Evolutionary conservation across 371 early-diverging fungal genomes (phyloP).

Genomic region (Mucor lusitanicus): DNA sequence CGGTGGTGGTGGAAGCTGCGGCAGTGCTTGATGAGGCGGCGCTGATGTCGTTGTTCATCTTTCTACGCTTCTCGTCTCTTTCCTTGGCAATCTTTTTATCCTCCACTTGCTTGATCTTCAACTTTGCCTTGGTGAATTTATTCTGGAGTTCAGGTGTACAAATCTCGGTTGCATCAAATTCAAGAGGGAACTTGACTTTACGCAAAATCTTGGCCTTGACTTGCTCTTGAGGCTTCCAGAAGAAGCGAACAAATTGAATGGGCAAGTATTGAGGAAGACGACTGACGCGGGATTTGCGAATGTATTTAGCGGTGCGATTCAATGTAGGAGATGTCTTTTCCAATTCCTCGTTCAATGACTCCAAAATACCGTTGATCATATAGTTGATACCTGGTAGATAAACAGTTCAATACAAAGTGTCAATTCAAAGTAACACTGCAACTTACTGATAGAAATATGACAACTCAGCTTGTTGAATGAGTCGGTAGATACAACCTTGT

Average conservation of each 20-base stretch:
- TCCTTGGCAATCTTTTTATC: constrained; percentile 75
- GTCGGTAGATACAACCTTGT: constrained; percentile 59
- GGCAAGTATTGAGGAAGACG: constrained; percentile 91
- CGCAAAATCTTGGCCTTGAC: constrained; percentile 91
- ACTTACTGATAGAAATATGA: constrained; percentile 73
- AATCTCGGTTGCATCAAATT: constrained; percentile 84
- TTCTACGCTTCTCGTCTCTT: constrained; percentile 65
- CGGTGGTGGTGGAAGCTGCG: background rate
- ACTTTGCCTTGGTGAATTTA: constrained; percentile 76
- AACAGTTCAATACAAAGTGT: background rate
- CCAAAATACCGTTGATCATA: constrained; percentile 64
- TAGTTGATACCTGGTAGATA: constrained; percentile 60
- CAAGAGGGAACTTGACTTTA: constrained; percentile 92
- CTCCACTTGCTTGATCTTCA: constrained; percentile 71
- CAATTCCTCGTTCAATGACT: constrained; percentile 75
- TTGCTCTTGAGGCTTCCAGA: constrained; percentile 88
- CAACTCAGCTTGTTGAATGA: constrained; percentile 83
- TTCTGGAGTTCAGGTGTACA: constrained; percentile 85
- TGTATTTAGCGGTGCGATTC: constrained; percentile 78
- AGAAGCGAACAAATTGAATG: constrained; percentile 92
- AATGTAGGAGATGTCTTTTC: constrained; percentile 90
- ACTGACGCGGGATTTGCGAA: constrained; percentile 73
- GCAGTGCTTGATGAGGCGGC: constrained; percentile 2
- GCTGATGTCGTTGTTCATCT: constrained; percentile 37
- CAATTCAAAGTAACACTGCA: background rate